phyloP scores from a whole-genome alignment of 1,139 yeast genomes.

The Debaryomyces coudertii region DNA sequence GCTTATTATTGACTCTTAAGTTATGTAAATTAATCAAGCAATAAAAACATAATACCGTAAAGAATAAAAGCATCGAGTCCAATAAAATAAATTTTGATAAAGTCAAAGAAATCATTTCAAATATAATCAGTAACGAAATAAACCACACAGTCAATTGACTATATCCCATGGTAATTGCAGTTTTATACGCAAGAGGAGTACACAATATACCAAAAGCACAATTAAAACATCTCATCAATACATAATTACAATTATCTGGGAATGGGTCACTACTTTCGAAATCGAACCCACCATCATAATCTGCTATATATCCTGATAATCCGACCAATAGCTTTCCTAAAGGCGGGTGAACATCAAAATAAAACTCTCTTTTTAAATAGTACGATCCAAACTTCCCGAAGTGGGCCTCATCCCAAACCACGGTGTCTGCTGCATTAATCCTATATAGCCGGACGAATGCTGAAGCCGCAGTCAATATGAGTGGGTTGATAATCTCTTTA shows the following conservation, averaged over 20 bases:
- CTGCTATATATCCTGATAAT: slow-evolving; percentile 66
- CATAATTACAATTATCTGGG: slow-evolving; percentile 58
- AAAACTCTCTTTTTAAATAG: slow-evolving; percentile 65
- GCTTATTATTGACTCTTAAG: slow-evolving; percentile 36
- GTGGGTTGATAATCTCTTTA: slow-evolving; percentile 32
- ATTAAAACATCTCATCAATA: slow-evolving; percentile 67
- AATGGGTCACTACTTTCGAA: slow-evolving; percentile 64
- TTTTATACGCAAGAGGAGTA: slow-evolving; percentile 65
- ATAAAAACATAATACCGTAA: slow-evolving; percentile 64
- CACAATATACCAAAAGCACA: slow-evolving; percentile 64
- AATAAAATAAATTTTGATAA: slow-evolving; percentile 71
- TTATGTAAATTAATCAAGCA: slow-evolving; percentile 59
- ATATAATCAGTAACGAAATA: slow-evolving; percentile 59
- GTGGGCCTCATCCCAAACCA: slow-evolving; percentile 97
- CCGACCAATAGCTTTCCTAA: slow-evolving; percentile 73
- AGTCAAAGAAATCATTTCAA: slow-evolving; percentile 68
- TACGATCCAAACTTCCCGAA: slow-evolving; percentile 70
- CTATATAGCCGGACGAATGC: slow-evolving; percentile 68
- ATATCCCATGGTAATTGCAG: slow-evolving; percentile 55
- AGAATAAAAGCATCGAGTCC: slow-evolving; percentile 73
- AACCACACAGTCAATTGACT: slow-evolving; percentile 52
- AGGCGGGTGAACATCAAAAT: slow-evolving; percentile 82
- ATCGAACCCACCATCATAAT: slow-evolving; percentile 64
- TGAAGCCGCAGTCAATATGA: slow-evolving; percentile 56
- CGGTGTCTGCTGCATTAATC: slow-evolving; percentile 64